Evolutionary conservation across 2,329 filamentous ascomycete species (phyloP), one percentile per base, ranked within the genome.

Genomic region (Chaetomiaceae sp.): DNA sequence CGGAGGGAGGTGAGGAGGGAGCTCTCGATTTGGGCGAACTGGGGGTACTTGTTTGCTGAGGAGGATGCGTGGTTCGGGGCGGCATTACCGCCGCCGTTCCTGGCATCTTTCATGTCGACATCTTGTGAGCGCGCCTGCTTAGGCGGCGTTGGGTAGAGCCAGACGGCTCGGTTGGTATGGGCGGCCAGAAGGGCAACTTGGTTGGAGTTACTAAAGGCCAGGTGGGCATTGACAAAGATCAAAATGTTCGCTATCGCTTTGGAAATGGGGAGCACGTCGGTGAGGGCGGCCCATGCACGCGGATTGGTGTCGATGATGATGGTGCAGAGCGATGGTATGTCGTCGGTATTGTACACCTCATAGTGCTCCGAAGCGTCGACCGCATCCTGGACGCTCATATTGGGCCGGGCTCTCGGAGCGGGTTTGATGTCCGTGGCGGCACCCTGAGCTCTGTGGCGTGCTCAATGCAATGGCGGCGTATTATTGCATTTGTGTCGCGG

Each of bases 261-360:
- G 45, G 88, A 88, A 56, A 99, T 81, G 25, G 92, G 84, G 7
- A 97, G 83, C 29, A 81, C 81, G 52, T 82, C 73, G 56, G 85
- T 77, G 40, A 97, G 81, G 55, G 89, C 78, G 6, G 89, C 84
- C 94, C 94, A 75, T 63, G 94, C 91, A 63, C 91, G 87, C 2
- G 94, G 94, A 68, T 99, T 99, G 23, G 92, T 96, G 74, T 99
- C 94, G 73, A 99, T 81, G 65, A 99, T 79, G 64, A 99, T 85
- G 61, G 90, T 87, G 48, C 96, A 83, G 32, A 99, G 84, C 13
- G 92, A 95, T 0, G 94, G 89, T 5, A 79, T 74, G 58, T 82
- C 79, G 51, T 76, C 78, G 47, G 71, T 72, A 58, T 73, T 73
- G 63, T 76, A 73, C 51, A 74, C 70, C 69, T 81, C 77, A 69